Evolutionary conservation across 805 yeast genomes (phyloP).

Genomic region (Ogataea minuta): DNA sequence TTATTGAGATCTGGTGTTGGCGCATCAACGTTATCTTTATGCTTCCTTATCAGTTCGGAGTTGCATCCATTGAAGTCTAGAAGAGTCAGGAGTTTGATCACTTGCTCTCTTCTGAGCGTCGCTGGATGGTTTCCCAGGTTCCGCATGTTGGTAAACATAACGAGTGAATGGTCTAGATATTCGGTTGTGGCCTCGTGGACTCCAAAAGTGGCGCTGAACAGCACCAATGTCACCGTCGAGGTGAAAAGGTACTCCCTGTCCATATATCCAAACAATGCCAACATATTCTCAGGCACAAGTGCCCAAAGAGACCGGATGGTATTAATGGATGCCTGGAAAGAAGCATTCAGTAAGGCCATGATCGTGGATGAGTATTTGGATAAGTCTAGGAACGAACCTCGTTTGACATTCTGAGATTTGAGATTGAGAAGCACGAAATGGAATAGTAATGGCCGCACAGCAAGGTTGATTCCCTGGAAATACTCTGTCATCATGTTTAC

Average conservation of each 20-base stretch:
- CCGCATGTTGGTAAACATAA: slow-evolving; percentile 70
- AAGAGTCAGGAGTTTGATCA: slow-evolving; percentile 60
- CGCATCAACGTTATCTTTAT: slow-evolving; percentile 45
- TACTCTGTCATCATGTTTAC: slow-evolving; percentile 81
- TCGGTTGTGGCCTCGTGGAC: slow-evolving; percentile 72
- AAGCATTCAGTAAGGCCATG: slow-evolving; percentile 67
- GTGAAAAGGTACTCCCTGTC: slow-evolving; percentile 80
- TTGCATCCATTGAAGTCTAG: slow-evolving; percentile 68
- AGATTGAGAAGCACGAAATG: slow-evolving; percentile 72
- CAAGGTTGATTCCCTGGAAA: slow-evolving; percentile 77
- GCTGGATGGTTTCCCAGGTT: slow-evolving; percentile 80
- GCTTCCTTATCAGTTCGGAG: slow-evolving; percentile 53
- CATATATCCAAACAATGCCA: slow-evolving; percentile 86
- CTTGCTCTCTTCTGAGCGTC: slow-evolving; percentile 67
- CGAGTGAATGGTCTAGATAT: slow-evolving; percentile 70
- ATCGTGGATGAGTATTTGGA: slow-evolving; percentile 67
- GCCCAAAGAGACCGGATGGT: slow-evolving; percentile 75
- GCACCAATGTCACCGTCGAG: slow-evolving; percentile 67
- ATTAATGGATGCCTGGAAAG: slow-evolving; percentile 78
- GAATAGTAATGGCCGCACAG: slow-evolving; percentile 72
- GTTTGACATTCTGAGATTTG: slow-evolving; percentile 34
- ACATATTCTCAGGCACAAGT: slow-evolving; percentile 71
- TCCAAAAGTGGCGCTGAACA: slow-evolving; percentile 79
- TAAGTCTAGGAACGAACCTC: slow-evolving; percentile 54
- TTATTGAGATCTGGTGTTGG: slow-evolving; percentile 27